Evolutionary conservation across 1,284 basidiomycete genomes (phyloP).

Genomic region (Volvariella volvacea): DNA sequence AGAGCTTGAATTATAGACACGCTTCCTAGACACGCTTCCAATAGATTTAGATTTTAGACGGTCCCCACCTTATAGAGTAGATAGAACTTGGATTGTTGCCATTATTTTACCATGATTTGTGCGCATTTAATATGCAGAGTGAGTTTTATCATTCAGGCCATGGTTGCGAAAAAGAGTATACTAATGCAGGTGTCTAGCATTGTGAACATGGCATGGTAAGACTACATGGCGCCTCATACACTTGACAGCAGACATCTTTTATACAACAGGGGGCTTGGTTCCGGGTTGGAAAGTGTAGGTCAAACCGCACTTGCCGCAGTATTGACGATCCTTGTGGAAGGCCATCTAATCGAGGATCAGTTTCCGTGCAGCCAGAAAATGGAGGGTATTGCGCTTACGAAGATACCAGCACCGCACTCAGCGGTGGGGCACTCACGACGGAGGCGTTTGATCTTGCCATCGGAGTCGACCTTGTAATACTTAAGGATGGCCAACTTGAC

Average conservation of each 20-base stretch:
- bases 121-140: too few species aligned
- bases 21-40: too few species aligned
- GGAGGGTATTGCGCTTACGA: slow-evolving; percentile 48
- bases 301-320: slow-evolving; percentile 91
- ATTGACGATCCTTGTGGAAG: slow-evolving; percentile 92
- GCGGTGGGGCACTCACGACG: slow-evolving; percentile 92
- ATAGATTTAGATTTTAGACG: too few species aligned
- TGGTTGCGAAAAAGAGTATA: too few species aligned
- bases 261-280: slow-evolving; percentile 58
- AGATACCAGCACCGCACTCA: slow-evolving; percentile 93
- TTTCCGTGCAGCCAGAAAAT: slow-evolving; percentile 1
- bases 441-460: slow-evolving; percentile 99
- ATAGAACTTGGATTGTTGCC: too few species aligned
- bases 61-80: too few species aligned
- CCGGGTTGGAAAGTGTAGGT: slow-evolving; percentile 87
- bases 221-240: too few species aligned
- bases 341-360: slow-evolving; percentile 58
- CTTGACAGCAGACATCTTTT: background rate
- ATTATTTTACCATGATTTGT: too few species aligned
- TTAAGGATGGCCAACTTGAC: slow-evolving; percentile 99
- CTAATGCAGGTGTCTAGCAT: too few species aligned
- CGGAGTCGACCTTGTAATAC: slow-evolving; percentile 99
- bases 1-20: too few species aligned
- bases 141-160: too few species aligned
- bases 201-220: too few species aligned